phyloP scores from a whole-genome alignment of 129 eudicot genomes.

The Flaveria ramosissima region DNA sequence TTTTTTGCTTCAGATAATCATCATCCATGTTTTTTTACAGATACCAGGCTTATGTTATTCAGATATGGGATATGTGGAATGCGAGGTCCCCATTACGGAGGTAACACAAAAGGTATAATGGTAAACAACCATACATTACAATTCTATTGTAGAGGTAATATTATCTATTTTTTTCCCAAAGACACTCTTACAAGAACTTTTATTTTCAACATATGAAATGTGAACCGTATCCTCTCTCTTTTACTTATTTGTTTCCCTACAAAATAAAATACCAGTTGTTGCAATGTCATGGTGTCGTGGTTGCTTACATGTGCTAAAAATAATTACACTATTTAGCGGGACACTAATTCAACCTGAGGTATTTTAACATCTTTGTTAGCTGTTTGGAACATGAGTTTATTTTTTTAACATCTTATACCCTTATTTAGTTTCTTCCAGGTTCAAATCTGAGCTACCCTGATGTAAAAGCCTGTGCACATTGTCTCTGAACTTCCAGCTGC shows the following conservation, averaged over 20 bases:
- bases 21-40: too few relatives aligned
- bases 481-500: constrained; percentile 94
- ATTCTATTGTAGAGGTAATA: not conserved
- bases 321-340: constrained; percentile 97
- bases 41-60: constrained; percentile 28
- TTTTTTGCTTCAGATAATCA: constrained; percentile 91
- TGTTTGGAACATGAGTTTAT: constrained; percentile 5
- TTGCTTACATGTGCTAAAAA: constrained; percentile 93
- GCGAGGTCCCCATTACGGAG: constrained; percentile 78
- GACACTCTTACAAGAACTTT: not conserved
- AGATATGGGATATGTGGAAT: constrained; percentile 96
- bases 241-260: constrained; percentile 2
- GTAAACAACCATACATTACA: not conserved
- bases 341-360: constrained; percentile 83
- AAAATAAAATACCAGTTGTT: constrained; percentile 53
- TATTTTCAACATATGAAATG: not conserved
- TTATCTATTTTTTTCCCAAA: too few relatives aligned
- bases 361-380: constrained; percentile 20
- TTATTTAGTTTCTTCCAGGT: not conserved
- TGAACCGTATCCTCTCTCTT: constrained; percentile 2
- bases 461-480: constrained; percentile 52
- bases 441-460: constrained; percentile 1
- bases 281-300: constrained; percentile 98
- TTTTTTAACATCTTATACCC: not conserved
- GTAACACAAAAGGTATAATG: constrained; percentile 83